phyloP scores from a whole-genome alignment of 2,329 filamentous ascomycete genomes.

The Colletotrichum tanaceti region DNA sequence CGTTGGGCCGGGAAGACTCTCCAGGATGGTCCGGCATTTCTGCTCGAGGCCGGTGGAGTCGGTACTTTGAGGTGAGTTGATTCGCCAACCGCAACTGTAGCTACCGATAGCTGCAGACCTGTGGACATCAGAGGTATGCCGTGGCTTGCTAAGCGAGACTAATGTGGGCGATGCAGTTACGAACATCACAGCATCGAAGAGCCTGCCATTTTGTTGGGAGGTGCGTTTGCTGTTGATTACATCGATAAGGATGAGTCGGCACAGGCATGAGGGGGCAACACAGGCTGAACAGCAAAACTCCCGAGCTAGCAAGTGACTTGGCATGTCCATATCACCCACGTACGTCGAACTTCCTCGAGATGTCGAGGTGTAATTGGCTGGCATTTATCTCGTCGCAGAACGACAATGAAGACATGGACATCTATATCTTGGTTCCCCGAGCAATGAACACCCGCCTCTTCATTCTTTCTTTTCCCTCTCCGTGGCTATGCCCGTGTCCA shows the following conservation, averaged over 20 bases:
- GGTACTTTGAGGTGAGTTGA: conserved; percentile 76
- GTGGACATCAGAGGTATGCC: not conserved
- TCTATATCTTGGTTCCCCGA: conserved; percentile 41
- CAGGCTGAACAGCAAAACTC: not conserved
- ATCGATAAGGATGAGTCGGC: conserved; percentile 42
- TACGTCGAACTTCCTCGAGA: not conserved
- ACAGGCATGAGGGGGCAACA: not conserved
- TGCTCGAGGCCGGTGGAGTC: conserved; percentile 90
- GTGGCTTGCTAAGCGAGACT: not conserved
- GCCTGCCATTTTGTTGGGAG: conserved; percentile 82
- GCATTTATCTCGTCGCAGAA: not conserved
- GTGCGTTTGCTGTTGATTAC: conserved; percentile 70
- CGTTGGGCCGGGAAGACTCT: conserved; percentile 83
- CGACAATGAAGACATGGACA: too few species aligned
- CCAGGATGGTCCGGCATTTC: conserved; percentile 79
- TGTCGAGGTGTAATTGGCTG: too few species aligned
- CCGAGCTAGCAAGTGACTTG: not conserved
- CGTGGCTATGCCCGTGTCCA: conserved; percentile 45
- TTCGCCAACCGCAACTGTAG: not conserved
- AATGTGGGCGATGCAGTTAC: conserved; percentile 64
- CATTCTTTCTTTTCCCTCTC: conserved; percentile 50
- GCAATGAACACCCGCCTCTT: conserved; percentile 55
- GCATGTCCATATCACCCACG: not conserved
- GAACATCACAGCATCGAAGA: conserved; percentile 83
- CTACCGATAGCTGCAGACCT: not conserved